Evolutionary conservation across 1,284 basidiomycete genomes (phyloP), one percentile per base, ranked within the genome.

Genomic region (Pascua sp.): DNA sequence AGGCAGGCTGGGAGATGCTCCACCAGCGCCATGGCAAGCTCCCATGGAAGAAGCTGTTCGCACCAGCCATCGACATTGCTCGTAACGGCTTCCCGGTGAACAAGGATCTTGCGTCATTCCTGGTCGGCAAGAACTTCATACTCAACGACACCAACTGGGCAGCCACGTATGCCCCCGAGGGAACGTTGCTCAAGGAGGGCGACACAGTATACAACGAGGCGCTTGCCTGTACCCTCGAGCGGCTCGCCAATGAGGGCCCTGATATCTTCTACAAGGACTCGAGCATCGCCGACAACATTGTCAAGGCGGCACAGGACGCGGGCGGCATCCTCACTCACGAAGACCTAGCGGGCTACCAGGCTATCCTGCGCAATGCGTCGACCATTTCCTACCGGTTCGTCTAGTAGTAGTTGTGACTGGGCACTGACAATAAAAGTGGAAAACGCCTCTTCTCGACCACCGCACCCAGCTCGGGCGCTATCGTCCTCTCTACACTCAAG

Each of bases 21-120:
- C 88, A 93, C 77, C 77, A 79, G 42, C 81, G 84, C n/a, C 67
- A 71, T 85, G 91, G 90, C 1, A 81, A 73, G 41, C 71, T 93
- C 4, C 80, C 85, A 0, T 95, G 93, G 92, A 76, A 79, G 32
- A 72, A 80, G 36, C 80, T 95, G 40, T 84, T 96, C 11, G 75
- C 83, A 61, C 90, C 91, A 0, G 86, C 83, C 40, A 82, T 86
- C n/a, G 74, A 84, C 11, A 77, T 94, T 5, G 90, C 90, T 11
- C 60, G 70, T 11, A 82, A 84, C 55, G 89, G 85, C 4, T 88
- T 93, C 72, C 91, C 91, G 17, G 67, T 72, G 50, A 68, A 68
- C 48, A 50, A 51, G 24, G 70, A 77, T 51, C 62, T 67, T 8
- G 71, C 69, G 10, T 50, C 66, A 38, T 66, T 63, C 60, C 49